These are phyloP conservation scores for Fragilaria crotonensis DNA, from an alignment of 108 stramenopile species.

Conservation along the genomic window DNA sequence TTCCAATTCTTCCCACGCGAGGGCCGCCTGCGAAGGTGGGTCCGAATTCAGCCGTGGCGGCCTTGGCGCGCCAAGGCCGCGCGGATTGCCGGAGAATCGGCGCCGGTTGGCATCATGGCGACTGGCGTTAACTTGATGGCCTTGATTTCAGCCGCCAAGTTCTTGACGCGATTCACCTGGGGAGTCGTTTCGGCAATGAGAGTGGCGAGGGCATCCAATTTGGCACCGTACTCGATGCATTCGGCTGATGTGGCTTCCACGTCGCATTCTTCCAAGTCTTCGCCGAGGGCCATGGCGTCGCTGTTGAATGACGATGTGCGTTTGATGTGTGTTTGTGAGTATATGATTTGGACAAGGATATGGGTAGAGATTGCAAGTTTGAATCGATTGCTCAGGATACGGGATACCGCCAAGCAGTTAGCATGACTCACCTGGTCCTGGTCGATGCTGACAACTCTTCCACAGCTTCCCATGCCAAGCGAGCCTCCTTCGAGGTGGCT, in stretches of 20 bases:
- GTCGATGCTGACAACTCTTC: constrained; percentile 59
- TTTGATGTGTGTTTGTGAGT: neutral
- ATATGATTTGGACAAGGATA: too few species aligned
- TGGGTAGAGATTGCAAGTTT: too few species aligned
- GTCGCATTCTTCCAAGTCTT: neutral
- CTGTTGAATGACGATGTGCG: constrained; percentile 3
- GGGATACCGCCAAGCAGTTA: too few species aligned
- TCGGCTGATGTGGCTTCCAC: neutral
- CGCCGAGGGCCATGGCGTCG: neutral
- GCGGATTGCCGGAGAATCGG: constrained; percentile 17
- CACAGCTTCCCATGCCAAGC: constrained; percentile 75
- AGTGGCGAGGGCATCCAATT: neutral
- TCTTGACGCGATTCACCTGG: neutral
- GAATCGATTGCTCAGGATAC: too few species aligned
- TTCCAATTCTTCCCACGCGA: constrained; percentile 80
- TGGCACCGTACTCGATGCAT: neutral
- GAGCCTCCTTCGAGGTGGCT: constrained; percentile 48
- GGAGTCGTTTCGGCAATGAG: neutral
- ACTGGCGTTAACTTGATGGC: constrained; percentile 11
- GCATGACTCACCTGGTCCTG: neutral
- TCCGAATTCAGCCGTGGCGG: constrained; percentile 40
- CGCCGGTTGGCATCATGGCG: neutral
- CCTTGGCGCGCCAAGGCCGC: constrained; percentile 50
- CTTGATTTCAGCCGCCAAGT: constrained; percentile 16
- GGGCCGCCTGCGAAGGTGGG: constrained; percentile 37